Conservation (phyloP, 2,329 filamentous ascomycete genomes). For the Ophiostoma sp. region DNA sequence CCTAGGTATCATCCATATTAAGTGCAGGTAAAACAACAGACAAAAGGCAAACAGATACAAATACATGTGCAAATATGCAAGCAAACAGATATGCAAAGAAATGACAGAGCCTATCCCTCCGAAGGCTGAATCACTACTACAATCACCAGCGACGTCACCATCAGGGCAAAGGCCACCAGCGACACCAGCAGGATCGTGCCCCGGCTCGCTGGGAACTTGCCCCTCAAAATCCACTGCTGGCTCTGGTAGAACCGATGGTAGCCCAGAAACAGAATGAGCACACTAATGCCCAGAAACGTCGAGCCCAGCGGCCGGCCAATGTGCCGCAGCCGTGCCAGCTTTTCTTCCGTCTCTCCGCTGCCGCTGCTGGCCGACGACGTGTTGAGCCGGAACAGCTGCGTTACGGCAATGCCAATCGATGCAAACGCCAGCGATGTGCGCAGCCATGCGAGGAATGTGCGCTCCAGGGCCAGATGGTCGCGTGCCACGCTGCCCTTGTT, state of each 20-base stretch:
- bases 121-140: slow-evolving; percentile 51
- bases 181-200: slow-evolving; percentile 69
- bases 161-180: slow-evolving; percentile 58
- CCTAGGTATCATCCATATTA: not conserved
- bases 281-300: slow-evolving; percentile 70
- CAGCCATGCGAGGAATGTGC: slow-evolving; percentile 81
- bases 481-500: slow-evolving; percentile 80
- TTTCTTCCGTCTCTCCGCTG: slow-evolving; percentile 29
- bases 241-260: slow-evolving; percentile 74
- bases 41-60: not conserved
- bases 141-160: slow-evolving; percentile 55
- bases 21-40: not conserved
- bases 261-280: slow-evolving; percentile 68
- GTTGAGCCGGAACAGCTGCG: slow-evolving; percentile 79
- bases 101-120: not conserved
- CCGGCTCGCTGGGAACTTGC: slow-evolving; percentile 74
- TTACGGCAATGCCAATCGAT: slow-evolving; percentile 76
- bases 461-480: slow-evolving; percentile 75
- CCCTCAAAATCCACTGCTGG: slow-evolving; percentile 72
- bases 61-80: not conserved
- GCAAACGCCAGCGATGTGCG: slow-evolving; percentile 77
- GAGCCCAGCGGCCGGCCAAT: slow-evolving; percentile 71
- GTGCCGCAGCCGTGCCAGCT: slow-evolving; percentile 49
- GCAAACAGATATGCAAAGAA: not conserved
- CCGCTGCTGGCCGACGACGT: slow-evolving; percentile 47